Conservation (phyloP, 345 rosid species). For the Arabidopsis thaliana region TAIR10.1 NC_003076.8:5968501-5969000, state of each 20-base stretch:
- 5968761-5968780: conserved; percentile 49
- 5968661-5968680: conserved; percentile 52
- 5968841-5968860: conserved; percentile 9
- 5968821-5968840: conserved; percentile 7
- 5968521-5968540: conserved; percentile 36
- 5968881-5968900: conserved; percentile 27
- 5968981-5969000: background rate
- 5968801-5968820: conserved; percentile 21
- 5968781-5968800: conserved; percentile 27
- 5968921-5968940: background rate
- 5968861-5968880: background rate
- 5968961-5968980: conserved; percentile 21
- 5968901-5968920: background rate
- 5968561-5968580: conserved; percentile 40
- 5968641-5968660: conserved; percentile 54
- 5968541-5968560: conserved; percentile 34
- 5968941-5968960: background rate
- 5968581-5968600: conserved; percentile 49
- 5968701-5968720: conserved; percentile 60
- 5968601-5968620: conserved; percentile 57
- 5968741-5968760: conserved; percentile 57
- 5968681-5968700: conserved; percentile 47
- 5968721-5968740: conserved; percentile 61
- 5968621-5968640: conserved; percentile 51
- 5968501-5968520: background rate